Evolutionary conservation across 176 grass and related monocot genomes (phyloP), one percentile per base, ranked within the genome.

Genomic region (Alloteropsis semialata): DNA sequence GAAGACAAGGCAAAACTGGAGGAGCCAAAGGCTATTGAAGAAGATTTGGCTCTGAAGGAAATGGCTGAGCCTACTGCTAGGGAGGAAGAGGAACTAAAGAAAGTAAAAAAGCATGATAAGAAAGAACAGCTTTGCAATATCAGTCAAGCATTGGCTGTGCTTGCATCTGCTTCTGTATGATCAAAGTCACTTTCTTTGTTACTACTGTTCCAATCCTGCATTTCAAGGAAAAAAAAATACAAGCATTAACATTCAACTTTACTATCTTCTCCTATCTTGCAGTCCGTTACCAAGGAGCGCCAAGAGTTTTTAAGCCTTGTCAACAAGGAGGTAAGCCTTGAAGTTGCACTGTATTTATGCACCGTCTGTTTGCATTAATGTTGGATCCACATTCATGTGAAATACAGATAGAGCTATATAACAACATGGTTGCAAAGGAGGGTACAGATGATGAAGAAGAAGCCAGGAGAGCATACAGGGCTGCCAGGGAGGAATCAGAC

Each of bases 31-130:
- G 79, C 64, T 57, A 72, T 82, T 60, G n/a, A n/a, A n/a, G 90
- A 98, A 86, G 96, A 98, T 89, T 75, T 95, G 68, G 96, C 96
- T 84, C 86, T 98, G 85, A 98, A 95, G 75, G 96, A 98, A 88
- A 98, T 98, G 96, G 93, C 81, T 28, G 87, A 81, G 11, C 72
- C 96, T 88, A 98, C 96, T 67, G 84, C 89, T 71, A 93, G 89
- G 91, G 92, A 95, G 69, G 89, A 86, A 83, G 68, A 90, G 83
- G 88, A 94, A 71, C 36, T 92, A n/a, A 90, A 88, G 69, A 92
- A 72, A 89, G 87, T 69, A 18, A 89, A 94, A 87, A 86, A 57
- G 43, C 81, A 77, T 14, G 88, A 92, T 22, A 97, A 89, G 58
- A 70, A 93, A 50, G 95, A 91, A 50, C 57, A 94, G 41, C 90